Base-by-base conservation (phyloP, 768 basidiomycete species). In the Boletus tomentosulus region DNA sequence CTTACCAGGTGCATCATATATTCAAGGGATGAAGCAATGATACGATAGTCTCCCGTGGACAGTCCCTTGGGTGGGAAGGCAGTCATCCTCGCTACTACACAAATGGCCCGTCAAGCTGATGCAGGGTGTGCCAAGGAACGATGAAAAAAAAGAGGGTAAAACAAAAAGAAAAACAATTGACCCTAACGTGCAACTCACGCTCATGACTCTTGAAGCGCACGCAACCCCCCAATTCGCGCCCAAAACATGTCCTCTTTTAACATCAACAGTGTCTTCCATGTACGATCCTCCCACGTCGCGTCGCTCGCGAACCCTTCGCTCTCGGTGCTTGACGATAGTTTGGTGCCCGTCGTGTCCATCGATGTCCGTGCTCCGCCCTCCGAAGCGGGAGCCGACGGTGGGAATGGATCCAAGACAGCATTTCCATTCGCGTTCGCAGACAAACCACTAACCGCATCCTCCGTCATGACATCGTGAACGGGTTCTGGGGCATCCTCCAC, bases 181-280 rank as follows among this genome's bases (percentile, higher is more conserved):
- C n/a, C 19, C 10, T 46, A 33, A 28, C 15, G n/a, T 24, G 31
- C 13, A 12, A 42, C 33, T 25, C 3, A 39, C 7, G 13, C 12
- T 19, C 10, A 45, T 53, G 53, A 57, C 12, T 19, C 53, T 24
- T 49, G 53, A 37, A 44, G 46, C 8, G 53, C 44, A 42, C 64
- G 63, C 49, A 74, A 50, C 6, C 78, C 83, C 1, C 91, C 91
- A 45, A 91, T 70, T 50, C 92, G 73, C 22, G 90, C 87, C 86
- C 84, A 92, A 66, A 89, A 93, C 88, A 93, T 87, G 41, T 88
- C 85, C 67, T 92, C 89, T 55, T 83, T 80, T 58, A 94, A 66
- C 42, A 76, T 76, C 16, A 83, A 76, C 19, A 94, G 66, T 71
- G 91, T 87, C 62, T 85, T 86, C 89, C 90, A 93, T 19, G 87